phyloP scores from a whole-genome alignment of 2,329 filamentous ascomycete genomes.

The Fusarium multiceps region DNA sequence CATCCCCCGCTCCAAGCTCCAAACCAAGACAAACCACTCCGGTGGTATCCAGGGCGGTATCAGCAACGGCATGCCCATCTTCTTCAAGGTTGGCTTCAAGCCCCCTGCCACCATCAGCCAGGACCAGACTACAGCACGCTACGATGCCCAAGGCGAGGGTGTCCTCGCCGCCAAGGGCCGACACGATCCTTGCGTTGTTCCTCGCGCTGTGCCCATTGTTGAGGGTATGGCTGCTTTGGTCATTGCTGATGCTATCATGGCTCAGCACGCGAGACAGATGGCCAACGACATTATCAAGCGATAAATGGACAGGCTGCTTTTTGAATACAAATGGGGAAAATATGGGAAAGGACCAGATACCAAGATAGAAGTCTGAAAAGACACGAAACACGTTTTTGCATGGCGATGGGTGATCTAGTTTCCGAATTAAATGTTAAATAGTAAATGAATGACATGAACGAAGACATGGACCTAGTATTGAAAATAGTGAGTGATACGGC shows the following conservation, averaged over 20 bases:
- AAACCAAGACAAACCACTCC: conserved; percentile 93
- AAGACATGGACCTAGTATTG: background rate
- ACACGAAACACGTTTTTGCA: conserved; percentile 20
- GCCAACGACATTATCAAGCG: conserved; percentile 43
- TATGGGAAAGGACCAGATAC: conserved; percentile 19
- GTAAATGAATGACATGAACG: background rate
- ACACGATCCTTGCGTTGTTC: conserved; percentile 94
- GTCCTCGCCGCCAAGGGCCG: conserved; percentile 90
- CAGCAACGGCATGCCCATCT: conserved; percentile 91
- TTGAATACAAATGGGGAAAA: background rate
- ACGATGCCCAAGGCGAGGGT: conserved; percentile 77
- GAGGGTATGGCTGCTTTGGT: conserved; percentile 92
- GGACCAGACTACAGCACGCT: conserved; percentile 84
- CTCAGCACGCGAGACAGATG: conserved; percentile 74
- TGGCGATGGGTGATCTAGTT: conserved; percentile 26
- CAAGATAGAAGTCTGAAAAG: conserved; percentile 24
- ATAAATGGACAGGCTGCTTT: background rate
- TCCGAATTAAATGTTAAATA: conserved; percentile 4
- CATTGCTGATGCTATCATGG: conserved; percentile 86
- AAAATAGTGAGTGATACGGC: conserved; percentile 1
- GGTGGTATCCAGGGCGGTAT: conserved; percentile 97
- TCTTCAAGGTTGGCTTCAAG: conserved; percentile 96
- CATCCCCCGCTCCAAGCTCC: conserved; percentile 63
- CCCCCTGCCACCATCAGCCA: conserved; percentile 92
- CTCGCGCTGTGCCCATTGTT: conserved; percentile 86